Evolutionary conservation across 129 eudicot genomes (phyloP), one percentile per base, ranked within the genome.

Genomic region (Mikania micrantha): DNA sequence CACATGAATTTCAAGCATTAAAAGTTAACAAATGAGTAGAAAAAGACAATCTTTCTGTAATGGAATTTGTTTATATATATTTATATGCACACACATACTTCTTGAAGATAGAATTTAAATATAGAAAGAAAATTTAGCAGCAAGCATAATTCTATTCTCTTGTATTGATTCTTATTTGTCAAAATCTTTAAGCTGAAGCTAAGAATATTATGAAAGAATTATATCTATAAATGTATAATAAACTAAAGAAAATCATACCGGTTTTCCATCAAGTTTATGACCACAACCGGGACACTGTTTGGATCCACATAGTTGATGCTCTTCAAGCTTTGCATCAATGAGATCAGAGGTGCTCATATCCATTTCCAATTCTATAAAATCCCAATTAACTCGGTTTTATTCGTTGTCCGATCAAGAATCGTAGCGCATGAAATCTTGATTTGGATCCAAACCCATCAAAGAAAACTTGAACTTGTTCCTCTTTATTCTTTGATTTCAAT

Each of bases 241-340:
- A 45, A 10, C 45, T 59, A 57, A 72, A 15, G 7, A 66, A 25
- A 8, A 38, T 16, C 82, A 44, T 88, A 88, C 98, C 83, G 98
- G 94, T 74, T 85, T 92, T 64, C 85, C 96, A 79, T 92, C 89
- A 4, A 92, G 91, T 82, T 80, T 92, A 82, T 92, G 98, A n/a
- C 98, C 98, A 44, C 98, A 92, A 49, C 96, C 78, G n/a, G 96
- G 98, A 70, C 96, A 92, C 60, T 84, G 98, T 67, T 88, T 92
- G 75, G 98, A 83, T 92, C 95, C 98, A 80, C 94, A 83, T 8
- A 88, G 63, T 68, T 88, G 96, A 74, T 88, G 98, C 71, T 88
- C 95, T 69, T 91, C 98, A 63, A 32, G 36, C 36, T 32, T 32
- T 32, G 36, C 4, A 32, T 32, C 36, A 32, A 32, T 32, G 36